Evolutionary conservation across 306 rosid genomes (phyloP).

Genomic region (Rosa persica): DNA sequence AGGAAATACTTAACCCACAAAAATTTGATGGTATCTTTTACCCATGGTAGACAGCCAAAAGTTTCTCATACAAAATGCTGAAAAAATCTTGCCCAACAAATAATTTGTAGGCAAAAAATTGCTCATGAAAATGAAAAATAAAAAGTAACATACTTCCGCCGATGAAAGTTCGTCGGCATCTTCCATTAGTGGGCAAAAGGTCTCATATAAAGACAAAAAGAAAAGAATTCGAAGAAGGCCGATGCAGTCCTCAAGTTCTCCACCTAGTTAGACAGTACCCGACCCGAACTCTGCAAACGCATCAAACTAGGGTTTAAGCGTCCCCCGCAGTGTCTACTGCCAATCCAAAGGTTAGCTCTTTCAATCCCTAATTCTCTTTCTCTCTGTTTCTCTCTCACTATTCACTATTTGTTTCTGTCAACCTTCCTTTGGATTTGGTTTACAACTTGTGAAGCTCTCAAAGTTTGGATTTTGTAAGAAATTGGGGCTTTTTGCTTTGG

Average conservation of each 20-base stretch:
- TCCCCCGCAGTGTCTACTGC: not conserved
- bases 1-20: too few relatives aligned
- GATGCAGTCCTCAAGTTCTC: not conserved
- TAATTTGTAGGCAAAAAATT: too few relatives aligned
- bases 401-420: not conserved
- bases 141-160: too few relatives aligned
- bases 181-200: too few relatives aligned
- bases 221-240: too few relatives aligned
- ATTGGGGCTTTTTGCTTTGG: not conserved
- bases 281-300: not conserved
- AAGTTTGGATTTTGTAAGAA: not conserved
- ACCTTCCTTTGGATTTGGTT: not conserved
- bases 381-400: not conserved
- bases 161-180: too few relatives aligned
- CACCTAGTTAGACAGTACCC: not conserved
- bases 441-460: not conserved
- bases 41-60: too few relatives aligned
- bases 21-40: too few relatives aligned
- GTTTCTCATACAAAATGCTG: too few relatives aligned
- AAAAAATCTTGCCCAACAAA: too few relatives aligned
- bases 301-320: not conserved
- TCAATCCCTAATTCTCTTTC: not conserved
- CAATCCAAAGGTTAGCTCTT: slow-evolving; percentile 2
- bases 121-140: too few relatives aligned
- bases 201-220: too few relatives aligned